phyloP scores from a whole-genome alignment of 129 eudicot genomes.

The Centella asiatica region DNA sequence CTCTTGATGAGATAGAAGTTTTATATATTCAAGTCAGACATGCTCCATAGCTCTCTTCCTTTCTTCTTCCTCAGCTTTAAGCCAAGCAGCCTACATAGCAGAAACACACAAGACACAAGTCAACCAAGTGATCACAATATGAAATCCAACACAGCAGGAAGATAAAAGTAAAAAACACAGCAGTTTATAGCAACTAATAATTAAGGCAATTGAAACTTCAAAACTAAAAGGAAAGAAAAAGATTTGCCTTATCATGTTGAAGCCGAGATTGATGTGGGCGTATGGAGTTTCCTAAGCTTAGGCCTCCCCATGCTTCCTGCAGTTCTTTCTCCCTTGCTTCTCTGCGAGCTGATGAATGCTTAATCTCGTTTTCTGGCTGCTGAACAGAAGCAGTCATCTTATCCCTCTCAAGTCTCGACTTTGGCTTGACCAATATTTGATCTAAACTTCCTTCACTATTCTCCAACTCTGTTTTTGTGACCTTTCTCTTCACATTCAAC shows the following conservation, averaged over 20 bases:
- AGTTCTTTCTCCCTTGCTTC: conserved; percentile 75
- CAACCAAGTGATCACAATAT: no score
- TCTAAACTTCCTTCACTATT: conserved; percentile 56
- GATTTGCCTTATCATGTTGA: conserved; percentile 67
- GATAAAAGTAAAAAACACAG: no score
- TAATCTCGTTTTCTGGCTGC: conserved; percentile 19
- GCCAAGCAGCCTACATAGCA: conserved; percentile 80
- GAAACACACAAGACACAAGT: neutral
- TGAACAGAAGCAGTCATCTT: conserved; percentile 38
- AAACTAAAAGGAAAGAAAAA: neutral
- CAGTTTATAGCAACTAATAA: no score
- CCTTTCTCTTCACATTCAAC: conserved; percentile 12
- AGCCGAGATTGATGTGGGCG: conserved; percentile 71
- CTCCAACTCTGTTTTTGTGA: conserved; percentile 18
- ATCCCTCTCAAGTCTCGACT: conserved; percentile 65
- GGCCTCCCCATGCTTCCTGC: conserved; percentile 90
- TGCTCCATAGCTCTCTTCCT: conserved; percentile 36
- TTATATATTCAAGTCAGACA: conserved; percentile 10
- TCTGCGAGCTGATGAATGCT: conserved; percentile 36
- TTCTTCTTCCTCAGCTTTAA: conserved; percentile 88
- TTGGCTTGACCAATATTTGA: conserved; percentile 55
- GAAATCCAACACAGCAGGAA: no score
- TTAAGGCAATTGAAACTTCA: no score
- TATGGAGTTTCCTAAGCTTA: conserved; percentile 81
- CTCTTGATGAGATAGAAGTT: neutral